Base-by-base conservation (phyloP, 73 alveolate genomes). In the Diophrys appendiculata region DNA sequence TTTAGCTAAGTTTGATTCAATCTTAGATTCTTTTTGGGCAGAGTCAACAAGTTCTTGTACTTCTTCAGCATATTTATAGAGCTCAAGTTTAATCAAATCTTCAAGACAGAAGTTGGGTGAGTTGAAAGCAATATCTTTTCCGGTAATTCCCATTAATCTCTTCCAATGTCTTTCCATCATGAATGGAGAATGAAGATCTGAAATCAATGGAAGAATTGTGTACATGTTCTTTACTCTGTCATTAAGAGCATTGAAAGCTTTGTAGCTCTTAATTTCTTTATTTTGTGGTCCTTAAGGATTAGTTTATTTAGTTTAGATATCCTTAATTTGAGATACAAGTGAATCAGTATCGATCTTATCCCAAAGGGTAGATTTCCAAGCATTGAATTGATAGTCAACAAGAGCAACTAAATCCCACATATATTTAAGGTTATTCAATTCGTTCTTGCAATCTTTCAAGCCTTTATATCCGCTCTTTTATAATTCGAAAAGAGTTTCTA, bases 151-250 rank as follows among this genome's bases (percentile, higher is more conserved):
- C 98, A 96, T 98, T 32, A 98, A 96, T 74, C 91, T 92, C 73
- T 84, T 96, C 99, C 99, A 98, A 86, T 98, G 99, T 73, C 99
- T 86, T 69, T 97, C 99, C 87, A 98, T 96, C 99, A 43, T 43
- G 69, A 95, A 93, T 88, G 97, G 98, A 76, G 98, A 91, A 87
- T 96, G 99, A 68, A 96, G 95, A 24, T 96, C 97, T 24, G 95
- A 89, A 72, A 96, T 96, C 87, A 96, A 84, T 1, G 99, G 99
- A 34, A 96, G 89, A 35, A 96, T 97, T 28, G 97, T 94, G 78
- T 95, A 84, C 99, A 96, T 96, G 93, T 96, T 96, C 91, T 96
- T 96, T 56, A 95, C 99, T 76, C 93, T 79, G 60, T 94, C 99
- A 33, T 83, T 89, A 32, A 96, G 94, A 76, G 95, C 94, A 54